A percentile compares a stretch with the other conserved stretches of the same genome.
Evolutionary conservation across 2,329 filamentous ascomycete genomes (phyloP).

Genomic region (Clonostachys chloroleuca): DNA sequence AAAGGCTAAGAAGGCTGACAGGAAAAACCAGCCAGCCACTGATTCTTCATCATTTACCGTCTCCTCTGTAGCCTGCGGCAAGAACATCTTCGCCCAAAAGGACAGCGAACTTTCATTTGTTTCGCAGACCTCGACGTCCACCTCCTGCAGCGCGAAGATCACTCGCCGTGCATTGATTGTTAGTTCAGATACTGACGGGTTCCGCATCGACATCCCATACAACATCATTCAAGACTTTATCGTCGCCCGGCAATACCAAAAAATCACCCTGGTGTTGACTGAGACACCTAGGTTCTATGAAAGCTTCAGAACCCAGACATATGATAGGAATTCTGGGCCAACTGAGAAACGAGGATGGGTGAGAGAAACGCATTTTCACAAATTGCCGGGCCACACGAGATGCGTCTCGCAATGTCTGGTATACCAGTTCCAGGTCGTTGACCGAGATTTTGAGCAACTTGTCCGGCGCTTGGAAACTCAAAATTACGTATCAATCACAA

Average conservation of each 20-base stretch:
- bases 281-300: slow-evolving; percentile 46
- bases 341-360: slow-evolving; percentile 5
- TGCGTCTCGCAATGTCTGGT: slow-evolving; percentile 36
- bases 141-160: slow-evolving; percentile 27
- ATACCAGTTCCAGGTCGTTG: slow-evolving; percentile 28
- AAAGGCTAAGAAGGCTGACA: slow-evolving; percentile 7
- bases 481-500: slow-evolving; percentile 15
- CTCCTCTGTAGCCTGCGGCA: slow-evolving; percentile 35
- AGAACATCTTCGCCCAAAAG: slow-evolving; percentile 32
- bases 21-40: background rate
- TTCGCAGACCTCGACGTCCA: slow-evolving; percentile 29
- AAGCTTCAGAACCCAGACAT: slow-evolving; percentile 2
- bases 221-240: slow-evolving; percentile 41
- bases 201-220: slow-evolving; percentile 41
- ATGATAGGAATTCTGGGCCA: background rate
- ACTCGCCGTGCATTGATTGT: slow-evolving; percentile 35
- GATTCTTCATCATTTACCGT: slow-evolving; percentile 8
- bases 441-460: slow-evolving; percentile 15
- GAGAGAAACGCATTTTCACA: slow-evolving; percentile 20
- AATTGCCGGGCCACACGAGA: slow-evolving; percentile 17
- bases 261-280: slow-evolving; percentile 44
- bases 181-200: slow-evolving; percentile 11
- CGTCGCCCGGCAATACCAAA: slow-evolving; percentile 21
- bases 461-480: slow-evolving; percentile 8
- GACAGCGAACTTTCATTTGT: slow-evolving; percentile 32